These are phyloP conservation scores for Ceratobasidium sp. DNA, from an alignment of 1,284 basidiomycete genomes.

Conservation along the genomic window DNA sequence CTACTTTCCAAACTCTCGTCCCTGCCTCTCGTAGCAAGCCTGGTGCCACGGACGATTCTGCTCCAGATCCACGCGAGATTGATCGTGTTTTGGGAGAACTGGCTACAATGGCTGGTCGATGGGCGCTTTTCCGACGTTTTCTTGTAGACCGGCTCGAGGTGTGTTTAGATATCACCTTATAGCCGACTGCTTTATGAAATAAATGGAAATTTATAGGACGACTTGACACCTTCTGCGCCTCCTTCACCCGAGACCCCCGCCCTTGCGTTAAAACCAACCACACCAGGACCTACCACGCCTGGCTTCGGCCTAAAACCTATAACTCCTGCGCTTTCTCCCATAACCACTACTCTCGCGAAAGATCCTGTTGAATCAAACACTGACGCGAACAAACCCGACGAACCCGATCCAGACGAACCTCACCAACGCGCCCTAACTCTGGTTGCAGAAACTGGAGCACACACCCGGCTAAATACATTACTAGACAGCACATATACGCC, in stretches of 20 bases:
- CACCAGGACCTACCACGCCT: slow-evolving; percentile 36
- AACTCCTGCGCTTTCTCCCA: slow-evolving; percentile 23
- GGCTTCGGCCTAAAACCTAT: slow-evolving; percentile 27
- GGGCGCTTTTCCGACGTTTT: slow-evolving; percentile 92
- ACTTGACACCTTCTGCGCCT: slow-evolving; percentile 25
- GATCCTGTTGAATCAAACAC: slow-evolving; percentile 8
- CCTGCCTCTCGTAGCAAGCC: slow-evolving; percentile 59
- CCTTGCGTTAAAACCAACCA: slow-evolving; percentile 19
- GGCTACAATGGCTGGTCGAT: slow-evolving; percentile 89
- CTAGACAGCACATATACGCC: slow-evolving; percentile 84
- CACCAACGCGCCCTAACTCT: slow-evolving; percentile 26
- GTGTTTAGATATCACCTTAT: slow-evolving; percentile 45
- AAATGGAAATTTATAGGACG: neutral
- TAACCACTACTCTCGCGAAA: slow-evolving; percentile 14
- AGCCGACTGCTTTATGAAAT: neutral
- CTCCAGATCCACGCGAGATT: slow-evolving; percentile 87
- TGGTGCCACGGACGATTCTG: slow-evolving; percentile 68
- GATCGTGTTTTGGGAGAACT: slow-evolving; percentile 90
- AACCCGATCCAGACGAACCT: slow-evolving; percentile 50
- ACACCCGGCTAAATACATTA: slow-evolving; percentile 21
- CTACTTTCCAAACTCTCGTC: slow-evolving; percentile 60
- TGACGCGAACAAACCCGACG: neutral
- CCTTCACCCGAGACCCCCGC: slow-evolving; percentile 12
- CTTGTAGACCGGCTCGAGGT: slow-evolving; percentile 78
- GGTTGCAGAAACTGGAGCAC: slow-evolving; percentile 18